Percentiles rank a stretch among this genome's conserved stretches.
These are phyloP conservation scores for Cystobasidium onofrii DNA, from an alignment of 768 basidiomycete genomes.

Conservation along the genomic window DNA sequence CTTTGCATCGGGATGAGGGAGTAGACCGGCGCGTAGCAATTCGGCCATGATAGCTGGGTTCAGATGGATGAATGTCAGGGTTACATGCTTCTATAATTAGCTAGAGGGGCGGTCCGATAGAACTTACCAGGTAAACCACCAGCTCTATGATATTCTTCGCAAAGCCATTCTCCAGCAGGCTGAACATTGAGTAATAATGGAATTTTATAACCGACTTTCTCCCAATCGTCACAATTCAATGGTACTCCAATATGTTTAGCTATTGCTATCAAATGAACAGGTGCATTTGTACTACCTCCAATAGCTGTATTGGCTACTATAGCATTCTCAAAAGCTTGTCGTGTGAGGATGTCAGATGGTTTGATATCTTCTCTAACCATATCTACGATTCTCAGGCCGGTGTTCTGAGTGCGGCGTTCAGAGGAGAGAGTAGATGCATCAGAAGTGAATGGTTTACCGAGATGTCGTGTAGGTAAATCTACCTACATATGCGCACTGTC, in stretches of 20 bases:
- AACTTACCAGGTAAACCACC: slow-evolving; percentile 64
- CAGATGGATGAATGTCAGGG: neutral
- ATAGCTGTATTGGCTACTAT: slow-evolving; percentile 69
- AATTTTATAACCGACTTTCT: slow-evolving; percentile 65
- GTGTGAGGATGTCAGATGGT: slow-evolving; percentile 57
- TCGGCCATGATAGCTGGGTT: slow-evolving; percentile 26
- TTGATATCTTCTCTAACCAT: slow-evolving; percentile 44
- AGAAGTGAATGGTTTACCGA: neutral
- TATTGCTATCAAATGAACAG: slow-evolving; percentile 46
- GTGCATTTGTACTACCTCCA: slow-evolving; percentile 82
- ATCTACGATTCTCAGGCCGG: slow-evolving; percentile 44
- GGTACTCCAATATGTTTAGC: slow-evolving; percentile 68
- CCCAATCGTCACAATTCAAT: slow-evolving; percentile 78
- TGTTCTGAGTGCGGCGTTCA: slow-evolving; percentile 22
- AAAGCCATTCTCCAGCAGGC: slow-evolving; percentile 77
- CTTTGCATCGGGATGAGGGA: slow-evolving; percentile 71
- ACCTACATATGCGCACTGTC: slow-evolving; percentile 42
- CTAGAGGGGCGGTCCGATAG: neutral
- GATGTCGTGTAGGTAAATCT: neutral
- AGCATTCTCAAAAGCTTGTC: slow-evolving; percentile 70
- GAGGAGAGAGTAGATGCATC: neutral
- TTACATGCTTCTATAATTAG: slow-evolving; percentile 56
- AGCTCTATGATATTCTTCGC: slow-evolving; percentile 79
- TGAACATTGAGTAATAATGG: slow-evolving; percentile 79
- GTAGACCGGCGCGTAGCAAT: slow-evolving; percentile 52